Evolutionary conservation across 2,329 filamentous ascomycete species (phyloP).

Genomic region (Cladophialophora immunda): DNA sequence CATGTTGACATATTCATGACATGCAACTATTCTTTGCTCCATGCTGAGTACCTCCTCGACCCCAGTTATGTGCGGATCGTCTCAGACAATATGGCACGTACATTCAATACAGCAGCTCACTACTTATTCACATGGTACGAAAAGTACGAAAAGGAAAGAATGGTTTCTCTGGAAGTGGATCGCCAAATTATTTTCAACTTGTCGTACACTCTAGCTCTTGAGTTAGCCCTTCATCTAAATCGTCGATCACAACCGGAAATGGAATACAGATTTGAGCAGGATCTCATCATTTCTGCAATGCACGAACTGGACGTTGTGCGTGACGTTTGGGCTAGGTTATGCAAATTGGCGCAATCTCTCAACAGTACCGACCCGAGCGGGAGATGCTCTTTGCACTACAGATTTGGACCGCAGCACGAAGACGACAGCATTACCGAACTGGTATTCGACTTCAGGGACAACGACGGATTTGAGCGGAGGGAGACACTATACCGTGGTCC

Average conservation of each 20-base stretch:
- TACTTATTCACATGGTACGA: too few species aligned
- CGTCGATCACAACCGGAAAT: too few species aligned
- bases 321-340: too few species aligned
- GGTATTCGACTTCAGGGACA: neutral
- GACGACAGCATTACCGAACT: neutral
- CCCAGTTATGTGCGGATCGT: neutral
- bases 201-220: too few species aligned
- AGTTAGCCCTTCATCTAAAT: too few species aligned
- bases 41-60: neutral
- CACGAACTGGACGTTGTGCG: too few species aligned
- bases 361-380: neutral
- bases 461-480: neutral
- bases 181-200: too few species aligned
- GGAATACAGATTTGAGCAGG: too few species aligned
- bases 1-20: neutral
- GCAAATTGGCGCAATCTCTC: too few species aligned
- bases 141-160: too few species aligned
- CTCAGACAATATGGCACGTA: neutral
- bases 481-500: neutral
- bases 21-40: neutral
- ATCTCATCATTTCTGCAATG: too few species aligned
- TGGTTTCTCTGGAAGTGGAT: too few species aligned
- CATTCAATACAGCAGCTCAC: neutral
- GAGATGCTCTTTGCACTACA: neutral
- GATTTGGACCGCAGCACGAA: neutral